phyloP scores from a whole-genome alignment of 2,329 filamentous ascomycete species.

The Cladosporium cucumerinum region DNA sequence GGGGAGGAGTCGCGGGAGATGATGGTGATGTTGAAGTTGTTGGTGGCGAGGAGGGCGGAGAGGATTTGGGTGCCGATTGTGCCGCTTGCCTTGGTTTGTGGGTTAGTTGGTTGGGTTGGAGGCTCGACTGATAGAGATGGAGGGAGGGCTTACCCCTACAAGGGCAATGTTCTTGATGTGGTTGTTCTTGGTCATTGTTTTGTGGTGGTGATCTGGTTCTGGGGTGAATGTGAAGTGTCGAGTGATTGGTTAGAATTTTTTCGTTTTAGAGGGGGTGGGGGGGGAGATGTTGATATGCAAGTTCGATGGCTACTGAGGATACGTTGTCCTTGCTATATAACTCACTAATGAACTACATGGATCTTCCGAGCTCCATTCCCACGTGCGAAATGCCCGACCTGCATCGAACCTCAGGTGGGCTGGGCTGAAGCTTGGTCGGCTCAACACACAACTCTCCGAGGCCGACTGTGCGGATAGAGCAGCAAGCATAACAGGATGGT shows the following conservation, averaged over 20 bases:
- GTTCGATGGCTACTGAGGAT: background rate
- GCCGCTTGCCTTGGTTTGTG: conserved; percentile 27
- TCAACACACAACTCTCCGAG: background rate
- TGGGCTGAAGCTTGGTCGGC: background rate
- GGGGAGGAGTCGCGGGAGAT: conserved; percentile 34
- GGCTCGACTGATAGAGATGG: background rate
- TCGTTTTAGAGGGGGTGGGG: no score
- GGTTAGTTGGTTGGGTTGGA: background rate
- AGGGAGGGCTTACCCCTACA: conserved; percentile 31
- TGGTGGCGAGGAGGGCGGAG: conserved; percentile 31
- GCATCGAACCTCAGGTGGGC: background rate
- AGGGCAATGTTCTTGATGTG: conserved; percentile 38
- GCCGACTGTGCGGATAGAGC: background rate
- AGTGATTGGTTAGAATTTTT: background rate
- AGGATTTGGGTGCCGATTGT: conserved; percentile 33
- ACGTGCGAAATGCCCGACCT: background rate
- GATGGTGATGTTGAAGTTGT: conserved; percentile 37
- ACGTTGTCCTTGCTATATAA: background rate
- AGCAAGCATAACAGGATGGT: background rate
- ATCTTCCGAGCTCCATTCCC: background rate
- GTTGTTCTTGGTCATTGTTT: conserved; percentile 15
- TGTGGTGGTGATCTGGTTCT: background rate
- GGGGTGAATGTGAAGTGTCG: background rate
- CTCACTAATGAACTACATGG: background rate
- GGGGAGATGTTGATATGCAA: background rate